These are phyloP conservation scores for Jackrogersella multiformis DNA, from an alignment of 495 filamentous ascomycete species.

Conservation along the genomic window DNA sequence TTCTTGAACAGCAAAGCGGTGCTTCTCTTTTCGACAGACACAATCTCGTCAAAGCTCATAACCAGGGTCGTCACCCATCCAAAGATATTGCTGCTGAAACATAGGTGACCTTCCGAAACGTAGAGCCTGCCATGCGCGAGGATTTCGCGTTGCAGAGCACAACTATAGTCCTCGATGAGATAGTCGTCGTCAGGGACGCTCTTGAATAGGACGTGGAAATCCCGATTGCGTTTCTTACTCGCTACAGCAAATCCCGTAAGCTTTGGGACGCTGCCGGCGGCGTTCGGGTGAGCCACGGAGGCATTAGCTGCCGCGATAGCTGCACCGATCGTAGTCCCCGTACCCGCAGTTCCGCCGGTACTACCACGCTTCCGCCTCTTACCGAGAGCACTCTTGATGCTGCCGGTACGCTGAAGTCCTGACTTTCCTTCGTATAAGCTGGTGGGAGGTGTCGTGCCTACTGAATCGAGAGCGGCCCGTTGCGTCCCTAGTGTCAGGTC, in stretches of 20 bases:
- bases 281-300: conserved; percentile 70
- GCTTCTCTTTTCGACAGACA: conserved; percentile 94
- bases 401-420: conserved; percentile 74
- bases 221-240: conserved; percentile 92
- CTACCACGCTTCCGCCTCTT: conserved; percentile 80
- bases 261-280: conserved; percentile 68
- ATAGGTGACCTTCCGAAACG: conserved; percentile 95
- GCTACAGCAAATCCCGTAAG: conserved; percentile 96
- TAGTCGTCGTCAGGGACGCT: conserved; percentile 98
- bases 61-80: conserved; percentile 97
- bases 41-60: conserved; percentile 97
- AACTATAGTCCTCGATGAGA: conserved; percentile 98
- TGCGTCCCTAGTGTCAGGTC: conserved; percentile 47
- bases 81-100: conserved; percentile 98
- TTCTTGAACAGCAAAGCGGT: conserved; percentile 97
- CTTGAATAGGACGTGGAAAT: conserved; percentile 93
- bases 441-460: conserved; percentile 68
- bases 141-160: conserved; percentile 94
- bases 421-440: conserved; percentile 75
- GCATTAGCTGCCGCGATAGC: conserved; percentile 71
- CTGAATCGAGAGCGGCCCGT: conserved; percentile 57
- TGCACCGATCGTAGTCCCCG: conserved; percentile 67
- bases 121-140: conserved; percentile 94
- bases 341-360: conserved; percentile 62
- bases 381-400: conserved; percentile 81